Conservation (phyloP, 331 rosid genomes). For the Arachis monticola region DNA sequence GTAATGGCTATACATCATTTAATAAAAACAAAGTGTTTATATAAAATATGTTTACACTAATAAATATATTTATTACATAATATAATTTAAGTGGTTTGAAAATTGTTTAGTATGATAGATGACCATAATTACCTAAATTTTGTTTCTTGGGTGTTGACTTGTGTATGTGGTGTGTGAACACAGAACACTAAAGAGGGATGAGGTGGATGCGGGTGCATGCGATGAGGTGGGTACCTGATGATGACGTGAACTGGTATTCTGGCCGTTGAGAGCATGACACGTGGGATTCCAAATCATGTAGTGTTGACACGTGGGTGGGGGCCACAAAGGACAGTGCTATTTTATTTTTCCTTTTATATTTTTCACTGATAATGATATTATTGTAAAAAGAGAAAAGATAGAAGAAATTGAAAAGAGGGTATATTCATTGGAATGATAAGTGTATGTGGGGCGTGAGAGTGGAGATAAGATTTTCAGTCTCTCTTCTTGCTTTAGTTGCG, state of each 20-base stretch:
- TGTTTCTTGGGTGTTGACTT: no score
- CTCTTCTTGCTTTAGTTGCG: slow-evolving; percentile 26
- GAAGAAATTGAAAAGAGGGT: background rate
- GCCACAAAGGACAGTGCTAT: slow-evolving; percentile 39
- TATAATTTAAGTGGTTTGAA: no score
- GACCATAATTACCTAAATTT: no score
- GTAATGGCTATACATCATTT: no score
- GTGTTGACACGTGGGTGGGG: slow-evolving; percentile 64
- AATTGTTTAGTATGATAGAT: no score
- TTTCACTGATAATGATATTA: no score
- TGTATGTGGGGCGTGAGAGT: slow-evolving; percentile 39
- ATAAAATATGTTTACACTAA: no score
- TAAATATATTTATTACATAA: no score
- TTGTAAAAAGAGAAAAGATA: background rate
- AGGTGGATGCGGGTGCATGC: slow-evolving; percentile 33
- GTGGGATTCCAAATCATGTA: slow-evolving; percentile 33
- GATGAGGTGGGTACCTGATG: slow-evolving; percentile 46
- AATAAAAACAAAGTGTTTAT: no score
- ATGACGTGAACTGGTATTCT: slow-evolving; percentile 52
- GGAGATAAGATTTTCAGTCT: slow-evolving; percentile 47
- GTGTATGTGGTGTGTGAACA: background rate
- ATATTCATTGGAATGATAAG: slow-evolving; percentile 38
- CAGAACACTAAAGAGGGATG: background rate
- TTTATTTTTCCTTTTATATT: background rate
- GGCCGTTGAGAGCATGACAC: slow-evolving; percentile 56